These are phyloP conservation scores for Batrachochytrium dendrobatidis DNA, from an alignment of 371 early-diverging fungal species.

Conservation along the genomic window DNA sequence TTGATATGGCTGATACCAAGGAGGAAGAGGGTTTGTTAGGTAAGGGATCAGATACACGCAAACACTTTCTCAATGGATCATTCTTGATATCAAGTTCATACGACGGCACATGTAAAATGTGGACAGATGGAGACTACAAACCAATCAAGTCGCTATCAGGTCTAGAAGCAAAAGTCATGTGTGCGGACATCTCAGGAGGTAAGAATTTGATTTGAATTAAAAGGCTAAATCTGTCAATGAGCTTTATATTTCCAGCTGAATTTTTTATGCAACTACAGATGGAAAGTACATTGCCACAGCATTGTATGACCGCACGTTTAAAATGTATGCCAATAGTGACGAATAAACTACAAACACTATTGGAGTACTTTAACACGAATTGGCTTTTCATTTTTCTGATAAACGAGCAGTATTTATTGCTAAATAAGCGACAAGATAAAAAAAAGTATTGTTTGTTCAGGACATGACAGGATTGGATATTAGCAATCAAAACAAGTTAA, in stretches of 20 bases:
- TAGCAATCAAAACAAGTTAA: too few species aligned
- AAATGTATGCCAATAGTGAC: slow-evolving; percentile 52
- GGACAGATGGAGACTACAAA: slow-evolving; percentile 90
- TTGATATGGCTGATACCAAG: slow-evolving; percentile 6
- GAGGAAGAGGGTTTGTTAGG: slow-evolving; percentile 1
- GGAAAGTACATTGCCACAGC: slow-evolving; percentile 75
- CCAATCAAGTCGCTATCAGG: slow-evolving; percentile 79
- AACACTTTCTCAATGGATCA: slow-evolving; percentile 31
- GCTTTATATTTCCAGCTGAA: background rate
- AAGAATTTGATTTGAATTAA: slow-evolving; percentile 24
- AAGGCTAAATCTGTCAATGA: background rate
- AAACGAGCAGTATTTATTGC: too few species aligned
- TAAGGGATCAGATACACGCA: slow-evolving; percentile 11
- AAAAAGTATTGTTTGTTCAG: too few species aligned
- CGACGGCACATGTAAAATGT: slow-evolving; percentile 88
- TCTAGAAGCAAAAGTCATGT: slow-evolving; percentile 85
- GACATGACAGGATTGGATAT: too few species aligned
- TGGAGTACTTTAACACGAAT: too few species aligned
- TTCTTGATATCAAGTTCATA: slow-evolving; percentile 58
- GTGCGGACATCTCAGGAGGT: slow-evolving; percentile 74
- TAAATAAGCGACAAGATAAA: too few species aligned
- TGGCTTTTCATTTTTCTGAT: too few species aligned
- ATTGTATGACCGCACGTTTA: slow-evolving; percentile 91
- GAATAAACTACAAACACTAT: background rate
- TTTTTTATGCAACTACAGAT: slow-evolving; percentile 32